Base-by-base conservation (phyloP, 441 rosid species). In the Mallotus repandus region DNA sequence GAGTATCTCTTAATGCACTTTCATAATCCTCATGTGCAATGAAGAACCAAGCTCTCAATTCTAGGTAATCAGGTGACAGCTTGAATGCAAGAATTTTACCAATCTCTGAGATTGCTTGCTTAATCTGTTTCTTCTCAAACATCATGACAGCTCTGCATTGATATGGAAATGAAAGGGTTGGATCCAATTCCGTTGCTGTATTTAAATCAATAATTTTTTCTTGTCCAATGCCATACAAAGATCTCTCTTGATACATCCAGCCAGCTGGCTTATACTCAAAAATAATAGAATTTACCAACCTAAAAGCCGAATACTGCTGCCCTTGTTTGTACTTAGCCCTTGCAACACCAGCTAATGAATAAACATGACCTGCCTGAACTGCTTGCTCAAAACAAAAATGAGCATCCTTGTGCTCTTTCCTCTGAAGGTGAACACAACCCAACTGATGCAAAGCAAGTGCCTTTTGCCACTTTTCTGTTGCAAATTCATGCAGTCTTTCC, bases 161-260 rank as follows among this genome's bases (percentile, higher is more conserved):
- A 85, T 89, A 96, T 0, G 99, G 98, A 81, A 88, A 96, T 52
- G 91, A 73, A 71, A 96, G 90, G 55, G 95, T 88, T 9, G 98
- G 98, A 83, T 96, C 98, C 74, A 94, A 74, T 74, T 86, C 88
- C 4, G 97, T 92, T 2, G 98, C 93, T 58, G 86, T 77, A 48
- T 80, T 87, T 81, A 92, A 75, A 86, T 96, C 98, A 74, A 80
- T 77, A 49, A 89, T 71, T 85, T 84, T 96, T 78, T 94, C 99
- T 66, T 75, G 83, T 71, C 97, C 98, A 63, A 77, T 73, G 72
- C 94, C 87, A 76, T 94, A 96, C 80, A 96, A 61, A 38, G 98
- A 88, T 76, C 98, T 81, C 81, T 96, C 98, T 77, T 94, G 98
- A 81, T 91, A 85, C 95, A 96, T 91, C 99, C 99, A 96, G 14